Evolutionary conservation across 441 rosid genomes (phyloP), one percentile per base, ranked within the genome.

Genomic region (Adansonia grandidieri): DNA sequence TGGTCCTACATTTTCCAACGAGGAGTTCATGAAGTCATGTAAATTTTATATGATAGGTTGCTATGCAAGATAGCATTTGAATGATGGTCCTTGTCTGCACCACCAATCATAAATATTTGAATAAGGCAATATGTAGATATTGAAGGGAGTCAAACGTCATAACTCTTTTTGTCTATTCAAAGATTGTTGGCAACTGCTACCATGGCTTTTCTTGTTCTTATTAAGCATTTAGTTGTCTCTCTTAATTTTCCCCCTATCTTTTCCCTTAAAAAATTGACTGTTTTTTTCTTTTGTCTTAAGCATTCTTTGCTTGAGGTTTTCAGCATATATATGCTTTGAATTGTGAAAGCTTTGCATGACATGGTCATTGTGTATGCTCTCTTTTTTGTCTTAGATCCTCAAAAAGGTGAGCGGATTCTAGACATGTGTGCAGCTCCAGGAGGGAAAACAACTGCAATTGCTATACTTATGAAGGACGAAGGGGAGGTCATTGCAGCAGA

Each of bases 401-500:
- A 90, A 53, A 91, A 82, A 83, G 99, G 99, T 77, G 99, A 96
- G 83, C 87, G 90, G 50, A 82, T 96, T 85, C 79, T 96, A 78
- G 99, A 96, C 82, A 96, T 93, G 99, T 96, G 99, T 78, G 99
- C 99, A 61, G 97, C 98, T 48, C 99, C 98, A 0, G 99, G 99
- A 78, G 99, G 99, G 74, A 96, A 96, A 82, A 96, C 99, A 71
- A 94, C 99, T 70, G 97, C 96, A 79, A 90, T 94, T 82, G 97
- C 99, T 70, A 85, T 87, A 69, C 90, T 91, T 79, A 94, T 96
- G 97, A 88, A 91, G 80, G 93, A 91, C 85, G 89, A 91, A 80
- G 99, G 99, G 78, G 97, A 91, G 89, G 86, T 96, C 80, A 81
- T 92, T 83, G 98, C 99, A 48, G 90, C 82, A 57, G 99, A 94